These are phyloP conservation scores for Alloascoidea africana DNA, from an alignment of 805 yeast genomes.

Conservation along the genomic window DNA sequence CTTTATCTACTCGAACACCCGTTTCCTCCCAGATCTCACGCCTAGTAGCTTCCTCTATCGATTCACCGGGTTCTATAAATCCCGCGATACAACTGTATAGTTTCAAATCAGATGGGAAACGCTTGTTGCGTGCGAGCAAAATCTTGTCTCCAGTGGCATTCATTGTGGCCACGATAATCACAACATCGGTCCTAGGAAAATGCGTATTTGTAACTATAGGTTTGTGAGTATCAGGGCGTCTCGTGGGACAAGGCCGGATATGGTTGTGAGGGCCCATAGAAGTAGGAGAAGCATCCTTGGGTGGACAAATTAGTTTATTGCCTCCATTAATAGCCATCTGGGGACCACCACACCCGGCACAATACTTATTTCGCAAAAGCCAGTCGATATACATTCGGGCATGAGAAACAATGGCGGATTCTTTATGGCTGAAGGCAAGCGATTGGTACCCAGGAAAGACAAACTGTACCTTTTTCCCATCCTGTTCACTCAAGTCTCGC, in stretches of 20 bases:
- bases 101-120: constrained; percentile 40
- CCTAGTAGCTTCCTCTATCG: constrained; percentile 74
- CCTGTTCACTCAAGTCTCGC: no score
- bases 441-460: background rate
- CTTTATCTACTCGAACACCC: constrained; percentile 50
- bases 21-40: constrained; percentile 95
- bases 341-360: constrained; percentile 71
- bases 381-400: constrained; percentile 79
- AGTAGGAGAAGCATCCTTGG: constrained; percentile 5
- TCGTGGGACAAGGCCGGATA: constrained; percentile 21
- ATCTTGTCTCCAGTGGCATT: constrained; percentile 44
- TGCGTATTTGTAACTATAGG: constrained; percentile 54
- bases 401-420: constrained; percentile 63
- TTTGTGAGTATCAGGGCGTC: no score
- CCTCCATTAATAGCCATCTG: constrained; percentile 25
- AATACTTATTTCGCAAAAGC: constrained; percentile 56
- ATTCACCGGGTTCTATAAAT: constrained; percentile 90
- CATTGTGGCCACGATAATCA: constrained; percentile 67
- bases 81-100: constrained; percentile 80
- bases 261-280: no score
- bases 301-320: constrained; percentile 22
- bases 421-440: constrained; percentile 14
- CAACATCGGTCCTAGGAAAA: constrained; percentile 89
- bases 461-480: background rate
- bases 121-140: constrained; percentile 53